Conservation (phyloP, 345 rosid genomes). For the Erucastrum elatum region DNA sequence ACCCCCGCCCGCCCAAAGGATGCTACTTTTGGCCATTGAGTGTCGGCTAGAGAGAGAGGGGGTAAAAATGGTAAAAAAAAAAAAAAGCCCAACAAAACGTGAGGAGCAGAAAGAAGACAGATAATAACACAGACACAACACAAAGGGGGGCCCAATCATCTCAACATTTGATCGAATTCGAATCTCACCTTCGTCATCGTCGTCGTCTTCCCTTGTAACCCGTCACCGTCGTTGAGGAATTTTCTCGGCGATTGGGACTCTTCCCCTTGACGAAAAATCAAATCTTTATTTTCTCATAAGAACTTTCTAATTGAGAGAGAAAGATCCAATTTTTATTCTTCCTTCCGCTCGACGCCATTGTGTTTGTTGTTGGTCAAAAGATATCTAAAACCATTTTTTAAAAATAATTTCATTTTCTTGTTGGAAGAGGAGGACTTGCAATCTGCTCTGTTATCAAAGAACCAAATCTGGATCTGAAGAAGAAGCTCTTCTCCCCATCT, state of each 20-base stretch:
- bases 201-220: slow-evolving; percentile 16
- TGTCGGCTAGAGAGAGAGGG: slow-evolving; percentile 23
- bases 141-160: slow-evolving; percentile 26
- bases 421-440: slow-evolving; percentile 26
- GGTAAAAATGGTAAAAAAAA: slow-evolving; percentile 33
- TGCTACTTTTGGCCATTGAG: slow-evolving; percentile 17
- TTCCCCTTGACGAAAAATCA: slow-evolving; percentile 24
- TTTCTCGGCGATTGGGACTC: slow-evolving; percentile 35
- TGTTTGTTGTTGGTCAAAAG: slow-evolving; percentile 35
- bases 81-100: slow-evolving; percentile 33
- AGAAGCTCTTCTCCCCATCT: slow-evolving; percentile 28
- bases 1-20: slow-evolving; percentile 26
- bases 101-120: slow-evolving; percentile 42
- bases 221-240: slow-evolving; percentile 34
- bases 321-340: slow-evolving; percentile 15
- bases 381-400: slow-evolving; percentile 24
- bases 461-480: slow-evolving; percentile 42
- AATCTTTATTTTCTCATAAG: neutral
- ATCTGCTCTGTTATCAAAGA: slow-evolving; percentile 29
- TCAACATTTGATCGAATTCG: slow-evolving; percentile 3
- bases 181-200: slow-evolving; percentile 25
- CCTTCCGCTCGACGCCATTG: slow-evolving; percentile 21
- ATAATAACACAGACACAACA: slow-evolving; percentile 9
- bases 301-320: slow-evolving; percentile 21
- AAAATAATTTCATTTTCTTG: neutral